Evolutionary conservation across 495 filamentous ascomycete species (phyloP).

Genomic region (Friedmanniomyces endolithicus): DNA sequence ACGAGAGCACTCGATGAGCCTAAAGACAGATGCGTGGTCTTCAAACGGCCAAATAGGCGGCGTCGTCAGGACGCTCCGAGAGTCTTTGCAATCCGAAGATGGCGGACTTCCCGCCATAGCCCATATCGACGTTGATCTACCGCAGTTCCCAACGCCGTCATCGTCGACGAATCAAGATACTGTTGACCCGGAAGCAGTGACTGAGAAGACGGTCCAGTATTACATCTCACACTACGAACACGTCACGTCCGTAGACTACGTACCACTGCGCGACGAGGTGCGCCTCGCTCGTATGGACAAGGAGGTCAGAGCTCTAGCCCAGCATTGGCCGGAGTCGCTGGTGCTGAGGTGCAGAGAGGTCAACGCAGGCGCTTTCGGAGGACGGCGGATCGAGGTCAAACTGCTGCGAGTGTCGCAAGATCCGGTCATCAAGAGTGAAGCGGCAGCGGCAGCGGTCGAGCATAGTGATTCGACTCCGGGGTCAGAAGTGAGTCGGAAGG

Average conservation of each 20-base stretch:
- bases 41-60: not conserved
- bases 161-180: not conserved
- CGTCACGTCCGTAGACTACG: not conserved
- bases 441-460: too few species aligned
- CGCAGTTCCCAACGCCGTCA: not conserved
- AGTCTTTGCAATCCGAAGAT: not conserved
- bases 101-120: not conserved
- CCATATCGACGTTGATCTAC: not conserved
- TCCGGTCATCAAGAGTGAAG: not conserved
- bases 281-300: not conserved
- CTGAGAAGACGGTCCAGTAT: not conserved
- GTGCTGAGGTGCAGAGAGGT: not conserved
- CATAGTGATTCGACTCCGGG: too few species aligned
- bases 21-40: not conserved
- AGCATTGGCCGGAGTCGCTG: conserved; percentile 2
- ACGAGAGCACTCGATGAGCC: not conserved
- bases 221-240: conserved; percentile 1
- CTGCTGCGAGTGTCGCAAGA: not conserved
- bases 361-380: conserved; percentile 1
- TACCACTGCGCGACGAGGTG: not conserved
- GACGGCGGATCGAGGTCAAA: conserved; percentile 1
- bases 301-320: not conserved
- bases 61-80: not conserved
- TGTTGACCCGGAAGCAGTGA: not conserved
- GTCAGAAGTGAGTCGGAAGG: not conserved